phyloP scores from a whole-genome alignment of 768 basidiomycete species.

The Suillus subluteus region DNA sequence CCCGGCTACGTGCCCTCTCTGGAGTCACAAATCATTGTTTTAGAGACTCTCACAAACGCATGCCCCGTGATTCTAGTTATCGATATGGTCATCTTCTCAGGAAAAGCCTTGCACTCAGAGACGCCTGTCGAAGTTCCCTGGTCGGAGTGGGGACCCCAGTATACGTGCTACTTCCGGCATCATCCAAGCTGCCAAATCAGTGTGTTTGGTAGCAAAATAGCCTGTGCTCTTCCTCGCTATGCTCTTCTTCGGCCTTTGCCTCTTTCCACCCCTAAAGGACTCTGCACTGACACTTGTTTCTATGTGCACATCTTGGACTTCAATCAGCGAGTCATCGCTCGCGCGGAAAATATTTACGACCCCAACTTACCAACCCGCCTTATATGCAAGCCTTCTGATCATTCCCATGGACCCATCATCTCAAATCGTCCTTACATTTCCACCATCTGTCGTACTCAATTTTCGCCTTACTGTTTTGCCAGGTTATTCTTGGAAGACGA shows the following conservation, averaged over 20 bases:
- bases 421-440: neutral
- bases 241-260: neutral
- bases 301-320: constrained; percentile 4
- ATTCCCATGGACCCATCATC: neutral
- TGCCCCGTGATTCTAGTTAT: neutral
- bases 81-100: constrained; percentile 3
- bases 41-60: neutral
- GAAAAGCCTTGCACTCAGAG: neutral
- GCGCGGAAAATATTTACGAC: neutral
- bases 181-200: neutral
- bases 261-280: neutral
- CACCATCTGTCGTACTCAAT: neutral
- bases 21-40: neutral
- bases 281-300: neutral
- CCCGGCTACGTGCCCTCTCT: neutral
- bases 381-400: neutral
- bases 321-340: neutral
- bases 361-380: too few species aligned
- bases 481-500: neutral
- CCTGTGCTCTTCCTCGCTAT: neutral
- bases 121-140: neutral
- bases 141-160: neutral
- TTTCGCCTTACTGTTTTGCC: rapidly evolving
- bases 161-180: neutral
- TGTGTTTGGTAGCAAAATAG: neutral